phyloP scores from a whole-genome alignment of 2,329 filamentous ascomycete species.

The Plenodomus biglobosus region DNA sequence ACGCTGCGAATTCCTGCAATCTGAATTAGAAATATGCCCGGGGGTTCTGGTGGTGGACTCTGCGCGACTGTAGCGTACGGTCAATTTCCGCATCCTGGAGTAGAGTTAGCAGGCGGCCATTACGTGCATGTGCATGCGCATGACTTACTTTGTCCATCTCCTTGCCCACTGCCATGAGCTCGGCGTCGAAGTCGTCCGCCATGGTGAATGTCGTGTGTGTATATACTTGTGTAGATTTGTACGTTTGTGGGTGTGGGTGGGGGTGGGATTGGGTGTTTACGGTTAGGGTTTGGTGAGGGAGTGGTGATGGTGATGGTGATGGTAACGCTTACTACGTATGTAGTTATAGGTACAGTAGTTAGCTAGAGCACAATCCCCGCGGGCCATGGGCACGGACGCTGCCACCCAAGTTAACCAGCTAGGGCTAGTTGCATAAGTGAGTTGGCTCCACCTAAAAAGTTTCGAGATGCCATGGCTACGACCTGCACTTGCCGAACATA shows the following conservation, averaged over 20 bases:
- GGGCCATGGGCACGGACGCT: conserved; percentile 26
- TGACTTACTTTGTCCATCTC: conserved; percentile 78
- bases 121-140: too few relatives aligned
- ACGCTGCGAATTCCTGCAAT: conserved; percentile 72
- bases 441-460: conserved; percentile 33
- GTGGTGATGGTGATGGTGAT: not conserved
- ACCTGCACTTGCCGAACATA: conserved; percentile 4
- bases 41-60: not conserved
- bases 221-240: too few relatives aligned
- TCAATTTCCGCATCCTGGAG: conserved; percentile 88
- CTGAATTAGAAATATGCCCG: conserved; percentile 1
- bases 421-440: too few relatives aligned
- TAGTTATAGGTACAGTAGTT: too few relatives aligned
- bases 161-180: conserved; percentile 80
- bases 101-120: not conserved
- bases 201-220: conserved; percentile 35
- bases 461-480: conserved; percentile 15
- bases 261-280: too few relatives aligned
- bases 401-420: too few relatives aligned
- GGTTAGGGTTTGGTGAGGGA: not conserved
- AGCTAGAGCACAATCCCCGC: conserved; percentile 16
- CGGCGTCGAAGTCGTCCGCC: conserved; percentile 64
- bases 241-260: not conserved
- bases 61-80: conserved; percentile 48
- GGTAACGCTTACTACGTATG: too few relatives aligned